Base-by-base conservation (phyloP, 495 filamentous ascomycete species). In the Penicillium taxi region DNA sequence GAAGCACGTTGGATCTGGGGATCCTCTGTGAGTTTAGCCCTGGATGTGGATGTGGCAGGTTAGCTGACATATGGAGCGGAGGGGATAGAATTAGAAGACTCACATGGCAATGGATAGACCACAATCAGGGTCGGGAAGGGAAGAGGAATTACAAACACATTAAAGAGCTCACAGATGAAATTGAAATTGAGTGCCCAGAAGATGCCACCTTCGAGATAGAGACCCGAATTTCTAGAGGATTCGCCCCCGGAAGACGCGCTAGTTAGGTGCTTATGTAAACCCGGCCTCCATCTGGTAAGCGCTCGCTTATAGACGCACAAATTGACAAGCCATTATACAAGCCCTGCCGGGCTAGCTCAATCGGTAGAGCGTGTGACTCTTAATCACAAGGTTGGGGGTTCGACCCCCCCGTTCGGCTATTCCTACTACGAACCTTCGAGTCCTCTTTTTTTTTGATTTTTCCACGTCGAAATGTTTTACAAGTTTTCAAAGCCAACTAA, bases 1-100 rank as follows among this genome's bases (percentile, higher is more conserved):
- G 85, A 83, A 39, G 93, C 82, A 50, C 78, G 73, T 64, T 81
- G 74, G 59, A 99, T 94, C 72, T 94, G 86, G 52, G 81, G 62
- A 53, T 88, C 86, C 59, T 93, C 83, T 44, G 95, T 86, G 59
- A 99, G 84, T 55, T 81, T 79, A 69, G 77, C 56, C 72, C 76
- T 80, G 27, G 47, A n/a, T n/a, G n/a, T n/a, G n/a, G n/a, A n/a
- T n/a, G n/a, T n/a, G 28, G 36, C 35, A 46, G 24, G 45, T 58
- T 42, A 59, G 55, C 33, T 32, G 22, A 12, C 24, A 23, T 38
- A 36, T 32, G 42, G 38, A 47, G 44, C 36, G 36, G 36, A 16
- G 19, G 37, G 33, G 41, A 28, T 21, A 16, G 15, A 28, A 27
- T 18, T 34, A 2, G n/a, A 14, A 25, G 35, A 55, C 59, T 44